phyloP scores from a whole-genome alignment of 2,329 filamentous ascomycete genomes.

The Colletotrichum incanum region DNA sequence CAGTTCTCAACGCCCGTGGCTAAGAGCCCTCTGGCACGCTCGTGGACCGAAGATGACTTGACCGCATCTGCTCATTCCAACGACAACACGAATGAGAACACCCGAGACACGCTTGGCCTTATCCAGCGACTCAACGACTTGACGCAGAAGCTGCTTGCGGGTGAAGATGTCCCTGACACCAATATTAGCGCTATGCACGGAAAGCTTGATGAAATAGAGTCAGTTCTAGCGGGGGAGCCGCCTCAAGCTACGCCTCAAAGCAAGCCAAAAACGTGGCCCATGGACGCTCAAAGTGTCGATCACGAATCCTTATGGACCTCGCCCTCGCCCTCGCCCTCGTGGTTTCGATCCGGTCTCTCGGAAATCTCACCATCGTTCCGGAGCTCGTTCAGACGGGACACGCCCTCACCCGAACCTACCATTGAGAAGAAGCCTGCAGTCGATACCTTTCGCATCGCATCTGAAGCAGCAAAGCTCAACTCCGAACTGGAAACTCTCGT shows the following conservation, averaged over 20 bases:
- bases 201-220: slow-evolving; percentile 58
- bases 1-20: slow-evolving; percentile 48
- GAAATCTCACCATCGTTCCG: slow-evolving; percentile 56
- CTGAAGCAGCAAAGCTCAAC: slow-evolving; percentile 63
- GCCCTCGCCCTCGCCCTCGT: slow-evolving; percentile 54
- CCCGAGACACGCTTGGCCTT: slow-evolving; percentile 59
- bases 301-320: slow-evolving; percentile 52
- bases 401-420: slow-evolving; percentile 29
- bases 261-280: slow-evolving; percentile 43
- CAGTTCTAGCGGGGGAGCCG: slow-evolving; percentile 43
- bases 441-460: slow-evolving; percentile 55
- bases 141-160: slow-evolving; percentile 55
- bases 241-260: slow-evolving; percentile 36
- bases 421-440: slow-evolving; percentile 45
- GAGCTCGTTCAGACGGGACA: slow-evolving; percentile 47
- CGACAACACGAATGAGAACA: slow-evolving; percentile 37
- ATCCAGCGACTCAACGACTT: slow-evolving; percentile 58
- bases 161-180: slow-evolving; percentile 54
- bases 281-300: slow-evolving; percentile 40
- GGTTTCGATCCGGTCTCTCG: slow-evolving; percentile 58
- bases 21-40: slow-evolving; percentile 42
- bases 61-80: slow-evolving; percentile 38
- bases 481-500: slow-evolving; percentile 66
- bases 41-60: slow-evolving; percentile 44
- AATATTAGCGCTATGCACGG: slow-evolving; percentile 50